Evolutionary conservation across 345 rosid species (phyloP).

Genomic region (Draba incana): DNA sequence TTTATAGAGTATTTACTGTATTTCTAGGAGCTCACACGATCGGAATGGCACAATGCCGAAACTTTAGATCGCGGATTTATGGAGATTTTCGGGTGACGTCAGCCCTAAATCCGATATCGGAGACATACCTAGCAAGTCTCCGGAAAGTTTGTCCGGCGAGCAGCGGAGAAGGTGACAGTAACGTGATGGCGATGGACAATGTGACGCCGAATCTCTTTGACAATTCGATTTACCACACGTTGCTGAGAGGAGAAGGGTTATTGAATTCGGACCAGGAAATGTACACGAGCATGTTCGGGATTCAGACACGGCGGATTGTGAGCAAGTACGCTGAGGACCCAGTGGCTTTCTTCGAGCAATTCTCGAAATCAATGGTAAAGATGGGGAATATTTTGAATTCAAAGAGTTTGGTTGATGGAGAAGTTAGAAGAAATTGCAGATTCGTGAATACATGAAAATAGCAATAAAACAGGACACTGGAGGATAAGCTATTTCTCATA

Average conservation of each 20-base stretch:
- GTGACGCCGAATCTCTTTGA: slow-evolving; percentile 75
- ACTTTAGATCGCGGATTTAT: slow-evolving; percentile 63
- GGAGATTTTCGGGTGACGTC: slow-evolving; percentile 59
- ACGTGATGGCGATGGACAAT: slow-evolving; percentile 67
- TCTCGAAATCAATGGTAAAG: slow-evolving; percentile 83
- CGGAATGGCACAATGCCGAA: slow-evolving; percentile 81
- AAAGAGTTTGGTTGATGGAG: slow-evolving; percentile 64
- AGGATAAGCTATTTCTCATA: background rate
- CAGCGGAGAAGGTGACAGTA: slow-evolving; percentile 59
- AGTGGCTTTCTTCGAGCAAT: slow-evolving; percentile 74
- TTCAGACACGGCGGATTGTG: slow-evolving; percentile 66
- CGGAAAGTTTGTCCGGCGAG: slow-evolving; percentile 57
- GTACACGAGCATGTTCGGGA: slow-evolving; percentile 59
- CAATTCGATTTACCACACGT: slow-evolving; percentile 61
- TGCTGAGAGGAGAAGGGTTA: slow-evolving; percentile 69
- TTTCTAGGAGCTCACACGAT: slow-evolving; percentile 85
- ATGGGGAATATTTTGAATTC: slow-evolving; percentile 78
- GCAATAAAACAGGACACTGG: slow-evolving; percentile 6
- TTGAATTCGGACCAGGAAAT: slow-evolving; percentile 85
- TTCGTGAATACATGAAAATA: slow-evolving; percentile 67
- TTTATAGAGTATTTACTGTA: background rate
- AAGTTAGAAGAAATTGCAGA: slow-evolving; percentile 81
- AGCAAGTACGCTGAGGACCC: slow-evolving; percentile 62
- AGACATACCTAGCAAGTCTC: slow-evolving; percentile 48
- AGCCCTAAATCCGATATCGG: slow-evolving; percentile 41